A percentile compares a stretch with the other conserved stretches of the same genome.
These are phyloP conservation scores for Termitomyces sp. DNA, from an alignment of 768 basidiomycete genomes.

Conservation along the genomic window DNA sequence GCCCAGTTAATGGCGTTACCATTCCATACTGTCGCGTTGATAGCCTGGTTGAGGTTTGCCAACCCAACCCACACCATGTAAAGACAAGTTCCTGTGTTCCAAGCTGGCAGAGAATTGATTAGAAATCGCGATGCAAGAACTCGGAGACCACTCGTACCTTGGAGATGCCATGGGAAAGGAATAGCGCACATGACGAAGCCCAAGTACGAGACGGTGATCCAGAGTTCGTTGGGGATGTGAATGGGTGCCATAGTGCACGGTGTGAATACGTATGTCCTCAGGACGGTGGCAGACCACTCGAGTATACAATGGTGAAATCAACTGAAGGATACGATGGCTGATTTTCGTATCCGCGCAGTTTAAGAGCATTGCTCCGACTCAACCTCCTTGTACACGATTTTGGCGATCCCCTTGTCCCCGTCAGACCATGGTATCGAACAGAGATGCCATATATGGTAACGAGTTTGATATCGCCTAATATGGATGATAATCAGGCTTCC, in stretches of 20 bases:
- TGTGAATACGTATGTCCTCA: slow-evolving; percentile 12
- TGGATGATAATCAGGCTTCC: slow-evolving; percentile 17
- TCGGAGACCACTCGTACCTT: slow-evolving; percentile 32
- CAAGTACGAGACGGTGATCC: slow-evolving; percentile 50
- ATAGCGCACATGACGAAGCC: slow-evolving; percentile 55
- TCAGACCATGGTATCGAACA: slow-evolving; percentile 8
- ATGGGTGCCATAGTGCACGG: slow-evolving; percentile 16
- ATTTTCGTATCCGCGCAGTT: slow-evolving; percentile 17
- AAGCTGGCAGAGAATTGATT: not conserved
- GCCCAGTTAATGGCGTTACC: slow-evolving; percentile 50
- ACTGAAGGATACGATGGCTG: slow-evolving; percentile 22
- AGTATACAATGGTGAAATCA: slow-evolving; percentile 29
- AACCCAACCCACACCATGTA: slow-evolving; percentile 68
- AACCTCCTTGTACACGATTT: slow-evolving; percentile 36
- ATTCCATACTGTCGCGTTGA: slow-evolving; percentile 73
- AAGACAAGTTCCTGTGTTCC: slow-evolving; percentile 50
- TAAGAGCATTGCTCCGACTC: slow-evolving; percentile 34
- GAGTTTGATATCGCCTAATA: slow-evolving; percentile 19
- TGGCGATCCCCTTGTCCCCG: slow-evolving; percentile 40
- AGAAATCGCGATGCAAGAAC: not conserved
- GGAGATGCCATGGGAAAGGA: slow-evolving; percentile 67
- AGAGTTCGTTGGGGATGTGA: slow-evolving; percentile 36
- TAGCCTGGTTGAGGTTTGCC: slow-evolving; percentile 52
- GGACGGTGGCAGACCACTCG: slow-evolving; percentile 18
- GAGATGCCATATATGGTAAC: slow-evolving; percentile 18